Evolutionary conservation across 768 basidiomycete species (phyloP).

Genomic region (Tylopilus vinaceipallidus): DNA sequence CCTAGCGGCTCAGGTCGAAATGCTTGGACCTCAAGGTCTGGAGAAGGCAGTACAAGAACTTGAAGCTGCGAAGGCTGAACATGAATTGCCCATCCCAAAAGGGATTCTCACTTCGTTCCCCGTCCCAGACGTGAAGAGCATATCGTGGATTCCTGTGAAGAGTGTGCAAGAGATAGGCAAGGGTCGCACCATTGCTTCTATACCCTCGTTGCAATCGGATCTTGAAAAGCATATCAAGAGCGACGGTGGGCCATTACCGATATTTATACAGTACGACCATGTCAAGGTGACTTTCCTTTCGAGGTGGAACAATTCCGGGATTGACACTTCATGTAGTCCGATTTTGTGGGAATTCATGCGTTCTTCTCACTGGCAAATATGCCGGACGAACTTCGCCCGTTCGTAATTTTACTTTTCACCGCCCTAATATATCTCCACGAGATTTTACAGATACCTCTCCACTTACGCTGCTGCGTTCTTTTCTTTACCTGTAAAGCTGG

Average conservation of each 20-base stretch:
- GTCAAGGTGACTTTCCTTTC: constrained; percentile 58
- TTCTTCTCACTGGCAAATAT: constrained; percentile 75
- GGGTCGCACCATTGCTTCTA: constrained; percentile 37
- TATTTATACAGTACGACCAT: constrained; percentile 93
- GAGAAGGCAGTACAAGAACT: constrained; percentile 63
- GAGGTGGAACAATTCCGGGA: not conserved
- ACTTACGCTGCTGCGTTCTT: constrained; percentile 85
- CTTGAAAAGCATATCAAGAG: constrained; percentile 62
- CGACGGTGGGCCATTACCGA: constrained; percentile 71
- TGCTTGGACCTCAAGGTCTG: constrained; percentile 80
- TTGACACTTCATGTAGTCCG: constrained; percentile 55
- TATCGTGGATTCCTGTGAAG: constrained; percentile 86
- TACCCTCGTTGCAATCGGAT: constrained; percentile 35
- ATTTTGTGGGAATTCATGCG: constrained; percentile 82
- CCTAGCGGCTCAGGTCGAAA: constrained; percentile 61
- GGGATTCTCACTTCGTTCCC: constrained; percentile 82
- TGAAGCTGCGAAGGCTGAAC: constrained; percentile 82
- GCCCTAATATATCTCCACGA: constrained; percentile 3
- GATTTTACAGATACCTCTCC: constrained; percentile 59
- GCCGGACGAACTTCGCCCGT: constrained; percentile 73
- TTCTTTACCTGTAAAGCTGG: constrained; percentile 74
- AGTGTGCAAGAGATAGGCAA: constrained; percentile 61
- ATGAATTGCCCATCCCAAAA: constrained; percentile 77
- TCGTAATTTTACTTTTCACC: constrained; percentile 29
- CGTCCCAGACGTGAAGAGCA: constrained; percentile 87